Evolutionary conservation across 1,139 yeast species (phyloP).

Genomic region (Zygosaccharomyces pseudobailii): DNA sequence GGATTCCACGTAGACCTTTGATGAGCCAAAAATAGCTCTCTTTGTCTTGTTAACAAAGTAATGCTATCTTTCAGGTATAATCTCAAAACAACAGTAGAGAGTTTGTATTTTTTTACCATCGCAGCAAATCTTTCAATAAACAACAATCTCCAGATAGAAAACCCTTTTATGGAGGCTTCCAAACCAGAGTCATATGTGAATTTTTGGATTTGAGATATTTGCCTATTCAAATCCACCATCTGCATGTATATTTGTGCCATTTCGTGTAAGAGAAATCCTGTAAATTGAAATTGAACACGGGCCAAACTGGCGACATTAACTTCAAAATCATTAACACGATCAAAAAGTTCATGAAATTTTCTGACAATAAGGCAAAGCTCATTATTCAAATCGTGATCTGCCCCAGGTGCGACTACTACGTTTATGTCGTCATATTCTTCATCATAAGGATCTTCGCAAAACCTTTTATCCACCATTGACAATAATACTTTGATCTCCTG

Average conservation of each 20-base stretch:
- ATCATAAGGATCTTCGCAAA: conserved; percentile 32
- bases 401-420: conserved; percentile 31
- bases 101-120: conserved; percentile 28
- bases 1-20: conserved; percentile 22
- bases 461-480: conserved; percentile 26
- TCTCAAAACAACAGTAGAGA: conserved; percentile 32
- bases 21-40: conserved; percentile 30
- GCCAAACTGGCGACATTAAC: conserved; percentile 35
- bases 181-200: conserved; percentile 20
- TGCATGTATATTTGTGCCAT: conserved; percentile 33
- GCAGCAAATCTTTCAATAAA: conserved; percentile 29
- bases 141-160: conserved; percentile 29
- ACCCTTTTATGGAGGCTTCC: conserved; percentile 25
- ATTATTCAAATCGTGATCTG: conserved; percentile 26
- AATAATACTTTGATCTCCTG: conserved; percentile 23
- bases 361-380: conserved; percentile 32
- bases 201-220: conserved; percentile 27
- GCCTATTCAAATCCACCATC: conserved; percentile 32
- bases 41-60: conserved; percentile 32
- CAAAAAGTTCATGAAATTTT: conserved; percentile 31
- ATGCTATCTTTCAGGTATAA: conserved; percentile 33
- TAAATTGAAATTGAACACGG: conserved; percentile 35
- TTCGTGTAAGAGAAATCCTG: conserved; percentile 34
- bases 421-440: conserved; percentile 29
- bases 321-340: conserved; percentile 33